Base-by-base conservation (phyloP, 1,139 yeast species). In the Suhomyces bolitotheri region DNA sequence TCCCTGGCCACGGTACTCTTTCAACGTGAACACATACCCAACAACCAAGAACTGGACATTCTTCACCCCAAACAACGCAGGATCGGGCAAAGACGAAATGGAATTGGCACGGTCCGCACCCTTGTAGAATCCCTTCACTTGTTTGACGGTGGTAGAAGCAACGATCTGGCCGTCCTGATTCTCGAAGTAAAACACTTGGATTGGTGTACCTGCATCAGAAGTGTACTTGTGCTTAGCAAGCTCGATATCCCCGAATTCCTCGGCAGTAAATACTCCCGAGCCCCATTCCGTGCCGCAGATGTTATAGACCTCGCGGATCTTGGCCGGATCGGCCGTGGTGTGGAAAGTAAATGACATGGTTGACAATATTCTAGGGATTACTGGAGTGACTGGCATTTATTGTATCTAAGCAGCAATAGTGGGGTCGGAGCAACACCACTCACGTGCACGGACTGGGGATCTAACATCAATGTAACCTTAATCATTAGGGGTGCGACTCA, bases 21-120 rank as follows among this genome's bases (percentile, higher is more conserved):
- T 40, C 16, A 51, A 47, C 7, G 65, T 60, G 44, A 58, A 59
- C 1, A 69, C 71, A 36, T 47, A 57, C 1, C 60, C 48, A 4
- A 70, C 32, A 7, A 51, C 40, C 23, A 70, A 50, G 2, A 58
- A 50, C 6, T 60, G 62, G 7, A 55, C 58, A 35, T 51, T 51
- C 14, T 54, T 51, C 2, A 68, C 65, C 1, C 73, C 73, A 45
- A 66, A 53, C 30, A 51, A 42, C 2, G 49, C 34, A 1, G 70
- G 64, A 36, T 65, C 67, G 0, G 73, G 72, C 8, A 54, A 43
- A 2, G 67, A 51, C 0, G 64, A 45, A 15, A 61, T 54, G 11
- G 58, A 58, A 22, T 45, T 45, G n/a, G 58, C 47, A 24, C 53
- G 51, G 33, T 59, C 63, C 1, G 56, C 57, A n/a, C 58, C 66